Base-by-base conservation (phyloP, 176 grass and related monocot genomes). In the Themeda triandra region DNA sequence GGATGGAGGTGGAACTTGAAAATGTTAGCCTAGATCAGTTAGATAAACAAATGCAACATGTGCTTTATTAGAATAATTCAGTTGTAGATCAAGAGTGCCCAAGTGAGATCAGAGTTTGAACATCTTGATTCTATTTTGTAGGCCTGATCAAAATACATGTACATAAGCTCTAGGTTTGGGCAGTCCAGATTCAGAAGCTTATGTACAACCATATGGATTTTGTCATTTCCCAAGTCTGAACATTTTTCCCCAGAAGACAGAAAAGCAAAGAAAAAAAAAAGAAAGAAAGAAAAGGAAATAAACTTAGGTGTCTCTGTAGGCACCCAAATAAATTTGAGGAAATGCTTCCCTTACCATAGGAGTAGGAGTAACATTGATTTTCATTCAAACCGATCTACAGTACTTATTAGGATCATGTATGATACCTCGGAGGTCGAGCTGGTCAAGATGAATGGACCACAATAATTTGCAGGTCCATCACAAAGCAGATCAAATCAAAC, bases 401-500 rank as follows among this genome's bases (percentile, higher is more conserved):
- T 84, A 62, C 23, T 71, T 54, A 37, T 53, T n/a, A n/a, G n/a
- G n/a, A n/a, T n/a, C 24, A 56, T 27, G 30, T 70, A 28, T 31
- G 59, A 23, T 67, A 65, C 79, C 54, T 89, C 15, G 69, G 48
- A 21, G 51, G 56, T 66, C 54, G 73, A 86, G 73, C 78, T 56
- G 27, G 83, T 86, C 78, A 82, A 86, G 88, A 63, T 81, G 49
- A 82, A 77, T 11, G 72, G 65, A 71, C 0, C 21, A 79, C 41
- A 63, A 66, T 1, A 51, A 48, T 64, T 73, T 64, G 25, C n/a
- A 39, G 51, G 53, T 80, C 36, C 66, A 48, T 63, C 49, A 44
- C 51, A 44, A 73, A 39, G 48, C 59, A 73, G 72, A 90, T 78
- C 83, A 82, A 83, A 79, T 31, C 73, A 59, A 44, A 56, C 80